These are phyloP conservation scores for Rhododendron vialii DNA, from an alignment of 148 eudicot genomes.

Conservation along the genomic window DNA sequence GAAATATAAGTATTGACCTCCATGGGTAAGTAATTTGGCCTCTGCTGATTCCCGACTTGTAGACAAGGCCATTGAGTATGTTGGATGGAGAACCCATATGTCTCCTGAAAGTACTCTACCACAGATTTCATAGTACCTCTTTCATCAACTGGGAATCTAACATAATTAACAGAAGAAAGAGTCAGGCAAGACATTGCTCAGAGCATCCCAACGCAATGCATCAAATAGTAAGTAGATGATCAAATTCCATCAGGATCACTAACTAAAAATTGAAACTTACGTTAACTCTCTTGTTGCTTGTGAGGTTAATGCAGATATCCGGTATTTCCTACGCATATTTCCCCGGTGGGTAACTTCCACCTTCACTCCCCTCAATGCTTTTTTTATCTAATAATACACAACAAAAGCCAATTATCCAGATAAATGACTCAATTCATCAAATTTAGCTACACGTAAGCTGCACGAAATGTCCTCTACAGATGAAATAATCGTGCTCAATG, in stretches of 20 bases:
- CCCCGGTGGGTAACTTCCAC: slow-evolving; percentile 80
- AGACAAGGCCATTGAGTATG: slow-evolving; percentile 82
- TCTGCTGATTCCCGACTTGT: slow-evolving; percentile 77
- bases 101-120: slow-evolving; percentile 72
- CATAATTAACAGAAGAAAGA: neutral
- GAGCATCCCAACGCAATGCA: neutral
- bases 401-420: neutral
- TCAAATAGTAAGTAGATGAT: neutral
- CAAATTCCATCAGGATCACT: neutral
- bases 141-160: slow-evolving; percentile 80
- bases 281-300: slow-evolving; percentile 72
- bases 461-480: neutral
- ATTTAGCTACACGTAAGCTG: neutral
- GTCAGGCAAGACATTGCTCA: neutral
- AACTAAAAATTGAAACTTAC: slow-evolving; percentile 29
- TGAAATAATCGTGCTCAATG: neutral
- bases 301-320: slow-evolving; percentile 69
- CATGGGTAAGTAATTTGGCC: slow-evolving; percentile 86
- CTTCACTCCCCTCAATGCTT: slow-evolving; percentile 70
- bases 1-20: slow-evolving; percentile 42
- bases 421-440: neutral
- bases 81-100: slow-evolving; percentile 64
- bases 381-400: slow-evolving; percentile 56
- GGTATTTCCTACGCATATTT: slow-evolving; percentile 68
- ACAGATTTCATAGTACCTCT: slow-evolving; percentile 75